A percentile compares a stretch with the other conserved stretches of the same genome.
Evolutionary conservation across 2,329 filamentous ascomycete species (phyloP).

Genomic region (Bertia moriformis): DNA sequence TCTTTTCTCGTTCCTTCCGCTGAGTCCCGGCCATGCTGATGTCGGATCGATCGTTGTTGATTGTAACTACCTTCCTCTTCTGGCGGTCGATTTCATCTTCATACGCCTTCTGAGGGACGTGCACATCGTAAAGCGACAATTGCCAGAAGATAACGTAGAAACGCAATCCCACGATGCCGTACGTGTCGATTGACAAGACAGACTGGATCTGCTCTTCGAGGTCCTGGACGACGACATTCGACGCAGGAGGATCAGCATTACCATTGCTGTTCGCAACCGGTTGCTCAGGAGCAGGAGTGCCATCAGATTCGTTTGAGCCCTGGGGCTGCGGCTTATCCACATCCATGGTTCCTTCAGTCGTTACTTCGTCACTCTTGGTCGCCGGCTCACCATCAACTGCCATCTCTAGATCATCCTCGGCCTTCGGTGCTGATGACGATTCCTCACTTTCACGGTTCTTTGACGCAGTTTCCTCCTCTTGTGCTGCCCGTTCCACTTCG

Average conservation of each 20-base stretch:
- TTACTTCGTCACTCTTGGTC: constrained; percentile 2
- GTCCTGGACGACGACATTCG: constrained; percentile 59
- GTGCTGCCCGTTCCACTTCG: constrained; percentile 12
- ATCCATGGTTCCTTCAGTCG: constrained; percentile 14
- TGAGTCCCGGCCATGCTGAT: constrained; percentile 50
- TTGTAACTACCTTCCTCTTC: constrained; percentile 48
- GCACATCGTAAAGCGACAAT: constrained; percentile 67
- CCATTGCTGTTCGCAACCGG: constrained; percentile 8
- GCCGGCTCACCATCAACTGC: neutral
- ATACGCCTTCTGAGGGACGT: constrained; percentile 65
- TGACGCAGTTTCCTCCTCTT: constrained; percentile 1
- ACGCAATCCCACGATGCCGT: constrained; percentile 58
- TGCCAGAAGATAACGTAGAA: constrained; percentile 93
- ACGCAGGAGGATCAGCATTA: constrained; percentile 22
- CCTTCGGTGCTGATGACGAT: neutral
- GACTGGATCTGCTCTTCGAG: constrained; percentile 56
- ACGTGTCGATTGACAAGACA: constrained; percentile 46
- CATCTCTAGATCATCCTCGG: neutral
- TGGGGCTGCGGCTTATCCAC: no score
- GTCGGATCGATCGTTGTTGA: constrained; percentile 61
- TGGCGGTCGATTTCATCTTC: constrained; percentile 58
- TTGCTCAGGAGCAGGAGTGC: constrained; percentile 4
- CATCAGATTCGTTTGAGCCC: constrained; percentile 9
- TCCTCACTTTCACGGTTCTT: constrained; percentile 16
- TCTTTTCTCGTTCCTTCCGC: constrained; percentile 57